Percentiles rank a stretch among this genome's conserved stretches.
Conservation (phyloP, 768 basidiomycete species). For the Lyophyllum atratum region DNA sequence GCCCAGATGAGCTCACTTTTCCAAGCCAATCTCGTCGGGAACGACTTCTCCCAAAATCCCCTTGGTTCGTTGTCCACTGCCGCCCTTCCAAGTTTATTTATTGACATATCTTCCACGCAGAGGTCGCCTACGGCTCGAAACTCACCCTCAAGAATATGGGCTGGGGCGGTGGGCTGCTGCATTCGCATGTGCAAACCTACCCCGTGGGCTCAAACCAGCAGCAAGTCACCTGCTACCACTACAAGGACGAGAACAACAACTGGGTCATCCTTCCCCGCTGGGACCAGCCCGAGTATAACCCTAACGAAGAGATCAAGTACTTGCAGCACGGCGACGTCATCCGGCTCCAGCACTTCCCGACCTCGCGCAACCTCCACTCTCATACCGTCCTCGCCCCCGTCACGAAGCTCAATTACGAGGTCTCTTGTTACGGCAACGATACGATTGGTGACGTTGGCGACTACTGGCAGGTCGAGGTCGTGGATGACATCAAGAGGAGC, state of each 20-base stretch:
- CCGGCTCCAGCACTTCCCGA: conserved; percentile 80
- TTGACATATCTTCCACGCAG: conserved; percentile 34
- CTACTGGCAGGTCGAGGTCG: conserved; percentile 91
- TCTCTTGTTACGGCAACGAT: conserved; percentile 90
- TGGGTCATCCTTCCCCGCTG: conserved; percentile 83
- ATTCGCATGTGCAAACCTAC: conserved; percentile 96
- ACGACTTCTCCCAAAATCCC: conserved; percentile 90
- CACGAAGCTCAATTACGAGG: conserved; percentile 87
- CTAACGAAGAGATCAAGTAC: conserved; percentile 67
- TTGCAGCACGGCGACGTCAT: conserved; percentile 77
- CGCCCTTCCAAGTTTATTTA: background rate
- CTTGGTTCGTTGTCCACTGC: conserved; percentile 55
- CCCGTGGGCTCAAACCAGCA: conserved; percentile 92
- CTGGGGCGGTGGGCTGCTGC: conserved; percentile 94
- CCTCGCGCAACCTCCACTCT: conserved; percentile 90
- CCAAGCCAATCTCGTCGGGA: conserved; percentile 94
- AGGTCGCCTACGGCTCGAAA: conserved; percentile 88
- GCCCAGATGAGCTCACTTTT: conserved; percentile 99
- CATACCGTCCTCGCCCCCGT: conserved; percentile 87
- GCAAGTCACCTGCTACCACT: conserved; percentile 98
- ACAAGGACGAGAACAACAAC: conserved; percentile 98
- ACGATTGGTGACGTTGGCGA: conserved; percentile 89
- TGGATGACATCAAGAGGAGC: conserved; percentile 83
- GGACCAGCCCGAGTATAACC: conserved; percentile 70
- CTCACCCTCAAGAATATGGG: conserved; percentile 96